Conservation (phyloP, 2,329 filamentous ascomycete genomes). For the Hortaea werneckii region DNA sequence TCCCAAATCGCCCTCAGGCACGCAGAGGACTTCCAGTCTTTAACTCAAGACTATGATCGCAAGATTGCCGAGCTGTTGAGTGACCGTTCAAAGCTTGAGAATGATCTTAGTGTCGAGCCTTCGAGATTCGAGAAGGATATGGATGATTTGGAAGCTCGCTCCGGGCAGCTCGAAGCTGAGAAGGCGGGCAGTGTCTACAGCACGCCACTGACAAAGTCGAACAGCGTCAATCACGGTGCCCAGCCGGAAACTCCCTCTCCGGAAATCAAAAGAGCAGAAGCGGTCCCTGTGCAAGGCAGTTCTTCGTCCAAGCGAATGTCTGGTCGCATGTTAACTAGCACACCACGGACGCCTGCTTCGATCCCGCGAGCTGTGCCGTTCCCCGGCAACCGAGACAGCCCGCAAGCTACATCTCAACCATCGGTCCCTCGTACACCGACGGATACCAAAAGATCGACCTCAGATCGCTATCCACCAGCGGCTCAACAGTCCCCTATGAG, state of each 20-base stretch:
- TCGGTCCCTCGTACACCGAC: slow-evolving; percentile 4
- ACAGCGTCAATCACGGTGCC: not conserved
- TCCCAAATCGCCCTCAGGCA: slow-evolving; percentile 28
- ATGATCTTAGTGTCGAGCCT: slow-evolving; percentile 24
- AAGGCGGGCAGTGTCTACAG: slow-evolving; percentile 10
- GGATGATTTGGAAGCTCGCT: slow-evolving; percentile 16
- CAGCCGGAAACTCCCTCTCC: not conserved
- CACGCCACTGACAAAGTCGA: slow-evolving; percentile 2
- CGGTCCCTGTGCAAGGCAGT: not conserved
- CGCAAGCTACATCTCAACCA: slow-evolving; percentile 15
- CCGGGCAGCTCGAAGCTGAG: slow-evolving; percentile 17
- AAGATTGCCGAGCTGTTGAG: slow-evolving; percentile 21
- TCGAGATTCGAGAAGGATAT: slow-evolving; percentile 24
- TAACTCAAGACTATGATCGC: slow-evolving; percentile 26
- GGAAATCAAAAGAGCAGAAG: not conserved
- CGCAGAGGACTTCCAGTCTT: slow-evolving; percentile 22
- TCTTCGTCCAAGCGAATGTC: not conserved
- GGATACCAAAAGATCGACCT: not conserved
- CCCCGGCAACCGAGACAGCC: slow-evolving; percentile 11
- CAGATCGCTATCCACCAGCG: slow-evolving; percentile 10
- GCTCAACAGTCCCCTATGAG: slow-evolving; percentile 15
- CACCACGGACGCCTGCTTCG: slow-evolving; percentile 15
- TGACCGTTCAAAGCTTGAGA: slow-evolving; percentile 20
- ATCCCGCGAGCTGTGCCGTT: slow-evolving; percentile 14
- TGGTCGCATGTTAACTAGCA: slow-evolving; percentile 9